Evolutionary conservation across 495 filamentous ascomycete species (phyloP).

Genomic region (Tuber umbilicatum): DNA sequence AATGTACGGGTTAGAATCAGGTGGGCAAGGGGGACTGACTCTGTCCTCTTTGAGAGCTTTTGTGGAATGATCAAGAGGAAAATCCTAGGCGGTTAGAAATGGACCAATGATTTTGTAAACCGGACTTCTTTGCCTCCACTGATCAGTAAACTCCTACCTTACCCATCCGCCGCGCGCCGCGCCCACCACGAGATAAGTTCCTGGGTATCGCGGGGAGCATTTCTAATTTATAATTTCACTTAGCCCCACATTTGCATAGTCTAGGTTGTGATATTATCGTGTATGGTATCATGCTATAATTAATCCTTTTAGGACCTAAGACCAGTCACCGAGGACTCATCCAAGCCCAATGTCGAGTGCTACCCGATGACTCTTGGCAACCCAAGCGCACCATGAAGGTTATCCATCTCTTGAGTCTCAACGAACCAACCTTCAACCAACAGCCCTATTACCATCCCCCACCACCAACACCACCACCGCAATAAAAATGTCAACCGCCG

Average conservation of each 20-base stretch:
- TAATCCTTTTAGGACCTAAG: background rate
- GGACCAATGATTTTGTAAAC: background rate
- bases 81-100: conserved; percentile 1
- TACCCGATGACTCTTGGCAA: background rate
- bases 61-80: conserved; percentile 63
- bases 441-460: conserved; percentile 21
- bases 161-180: background rate
- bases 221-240: background rate
- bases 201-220: background rate
- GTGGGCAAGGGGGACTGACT: conserved; percentile 72
- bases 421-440: background rate
- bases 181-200: background rate
- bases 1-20: conserved; percentile 45
- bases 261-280: too few species aligned
- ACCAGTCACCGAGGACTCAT: background rate
- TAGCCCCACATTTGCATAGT: background rate
- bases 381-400: background rate
- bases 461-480: conserved; percentile 33
- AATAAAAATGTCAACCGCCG: conserved; percentile 27
- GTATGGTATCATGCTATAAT: too few species aligned
- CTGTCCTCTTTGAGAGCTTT: conserved; percentile 79
- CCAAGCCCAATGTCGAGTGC: background rate
- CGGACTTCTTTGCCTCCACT: background rate
- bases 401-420: background rate
- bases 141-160: background rate